Conservation (phyloP, 2,329 filamentous ascomycete species). For the Chaetomiaceae sp. region DNA sequence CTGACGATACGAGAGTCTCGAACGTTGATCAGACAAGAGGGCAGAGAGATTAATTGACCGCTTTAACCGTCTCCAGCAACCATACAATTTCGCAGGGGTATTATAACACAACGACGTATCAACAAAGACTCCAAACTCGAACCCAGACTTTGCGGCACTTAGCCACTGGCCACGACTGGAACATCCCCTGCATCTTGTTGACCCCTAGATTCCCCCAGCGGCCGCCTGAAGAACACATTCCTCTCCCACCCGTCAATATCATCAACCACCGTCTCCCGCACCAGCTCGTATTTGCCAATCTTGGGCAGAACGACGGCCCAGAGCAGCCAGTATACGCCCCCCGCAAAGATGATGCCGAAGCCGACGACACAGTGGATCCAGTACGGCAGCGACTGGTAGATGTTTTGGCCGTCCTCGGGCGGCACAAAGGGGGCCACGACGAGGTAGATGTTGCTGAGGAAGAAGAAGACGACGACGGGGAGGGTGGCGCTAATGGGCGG, state of each 20-base stretch:
- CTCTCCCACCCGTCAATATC: conserved; percentile 60
- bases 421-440: conserved; percentile 56
- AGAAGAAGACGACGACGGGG: conserved; percentile 54
- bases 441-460: conserved; percentile 58
- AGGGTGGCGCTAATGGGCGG: conserved; percentile 52
- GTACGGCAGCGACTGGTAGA: conserved; percentile 52
- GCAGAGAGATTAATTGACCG: too few species aligned
- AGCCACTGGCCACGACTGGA: too few species aligned
- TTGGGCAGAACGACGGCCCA: conserved; percentile 51
- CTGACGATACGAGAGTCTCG: too few species aligned
- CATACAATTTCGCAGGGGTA: too few species aligned
- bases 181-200: background rate
- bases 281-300: conserved; percentile 51
- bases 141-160: too few species aligned
- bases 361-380: conserved; percentile 56
- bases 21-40: too few species aligned
- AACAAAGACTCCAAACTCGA: background rate
- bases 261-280: conserved; percentile 50
- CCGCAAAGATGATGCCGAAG: conserved; percentile 48
- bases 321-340: conserved; percentile 52
- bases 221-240: conserved; percentile 47
- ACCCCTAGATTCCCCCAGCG: conserved; percentile 20
- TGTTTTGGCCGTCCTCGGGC: conserved; percentile 46
- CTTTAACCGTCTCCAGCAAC: too few species aligned
- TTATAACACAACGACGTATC: too few species aligned